Evolutionary conservation across 1,284 basidiomycete genomes (phyloP), one percentile per base, ranked within the genome.

Genomic region (Wallemia ichthyophaga): DNA sequence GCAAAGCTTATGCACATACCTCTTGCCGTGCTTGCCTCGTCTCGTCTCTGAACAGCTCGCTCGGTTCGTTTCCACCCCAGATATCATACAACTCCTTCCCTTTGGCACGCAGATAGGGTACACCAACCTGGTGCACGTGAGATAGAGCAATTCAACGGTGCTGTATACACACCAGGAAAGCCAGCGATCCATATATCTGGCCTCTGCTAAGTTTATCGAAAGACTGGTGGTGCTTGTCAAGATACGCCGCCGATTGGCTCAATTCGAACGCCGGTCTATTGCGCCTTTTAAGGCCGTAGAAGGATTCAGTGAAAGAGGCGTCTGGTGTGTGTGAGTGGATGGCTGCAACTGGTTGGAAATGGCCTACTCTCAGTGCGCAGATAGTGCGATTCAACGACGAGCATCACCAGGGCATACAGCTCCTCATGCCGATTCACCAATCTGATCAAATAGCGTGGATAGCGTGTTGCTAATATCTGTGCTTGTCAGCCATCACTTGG

Each of bases 401-500:
- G 72, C 80, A 98, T 87, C 60, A 94, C 73, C 17, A 79, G 62
- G 0, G 87, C 84, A 67, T 94, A 98, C 66, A 95, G 83, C 69
- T 96, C 92, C 69, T 99, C 94, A 73, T 96, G 92, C 37, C 79
- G 74, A 69, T 98, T 96, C 15, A 95, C 86, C 59, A 98, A 73
- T 19, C 83, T 79, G 32, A 99, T 71, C 31, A 98, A 76, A 69
- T 95, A 91, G 59, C 94, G 78, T 3, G 94, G 94, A 69, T 96
- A 84, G 60, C 82, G 77, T 73, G 96, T 91, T 1, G 94, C 89
- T 64, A 96, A 86, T 57, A 96, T 85, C 87, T 92, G 63, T 25
- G 2, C n/a, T 62, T 9, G 28, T 19, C 33, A 62, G 61, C 21
- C n/a, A 1, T 64, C 23, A 7, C 17, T 17, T 7, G 9, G 28